phyloP scores from a whole-genome alignment of 352 stramenopile species.

The Globisporangium paroecandrum region DNA sequence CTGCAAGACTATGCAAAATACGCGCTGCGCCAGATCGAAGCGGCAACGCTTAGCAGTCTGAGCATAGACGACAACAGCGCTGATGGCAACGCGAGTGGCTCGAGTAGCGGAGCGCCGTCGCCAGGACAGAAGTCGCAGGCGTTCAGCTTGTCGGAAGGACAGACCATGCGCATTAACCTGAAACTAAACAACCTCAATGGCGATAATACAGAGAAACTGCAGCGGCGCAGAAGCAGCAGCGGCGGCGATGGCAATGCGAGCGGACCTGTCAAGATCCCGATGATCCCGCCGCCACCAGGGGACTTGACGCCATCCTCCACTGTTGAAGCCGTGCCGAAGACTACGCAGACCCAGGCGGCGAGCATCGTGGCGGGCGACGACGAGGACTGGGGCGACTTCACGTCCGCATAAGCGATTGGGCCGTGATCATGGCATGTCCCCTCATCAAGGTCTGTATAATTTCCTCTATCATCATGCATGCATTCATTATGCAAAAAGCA shows the following conservation, averaged over 20 bases:
- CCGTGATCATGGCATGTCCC: background rate
- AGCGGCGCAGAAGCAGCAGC: slow-evolving; percentile 29
- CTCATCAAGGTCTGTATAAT: background rate
- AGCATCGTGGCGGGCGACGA: slow-evolving; percentile 37
- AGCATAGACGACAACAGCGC: background rate
- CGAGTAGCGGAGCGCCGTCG: slow-evolving; percentile 9
- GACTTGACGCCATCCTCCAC: slow-evolving; percentile 26
- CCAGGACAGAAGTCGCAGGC: slow-evolving; percentile 35
- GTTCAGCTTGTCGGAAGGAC: slow-evolving; percentile 63
- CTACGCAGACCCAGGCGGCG: slow-evolving; percentile 32
- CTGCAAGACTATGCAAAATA: slow-evolving; percentile 86
- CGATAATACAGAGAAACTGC: slow-evolving; percentile 25
- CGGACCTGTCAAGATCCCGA: slow-evolving; percentile 39
- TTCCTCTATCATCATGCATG: background rate
- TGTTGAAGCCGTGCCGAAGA: slow-evolving; percentile 25
- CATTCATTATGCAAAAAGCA: slow-evolving; percentile 1
- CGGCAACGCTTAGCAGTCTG: slow-evolving; percentile 22
- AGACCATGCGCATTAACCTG: slow-evolving; percentile 79
- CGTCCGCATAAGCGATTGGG: slow-evolving; percentile 41
- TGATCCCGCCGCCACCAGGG: slow-evolving; percentile 56
- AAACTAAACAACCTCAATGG: slow-evolving; percentile 35
- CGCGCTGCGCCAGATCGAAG: slow-evolving; percentile 52
- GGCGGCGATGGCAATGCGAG: slow-evolving; percentile 18
- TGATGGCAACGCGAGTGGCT: slow-evolving; percentile 3
- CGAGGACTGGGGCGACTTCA: slow-evolving; percentile 83